Percentiles rank a stretch among this genome's conserved stretches.
phyloP scores from a whole-genome alignment of 129 eudicot species.

The Solidago caesia region DNA sequence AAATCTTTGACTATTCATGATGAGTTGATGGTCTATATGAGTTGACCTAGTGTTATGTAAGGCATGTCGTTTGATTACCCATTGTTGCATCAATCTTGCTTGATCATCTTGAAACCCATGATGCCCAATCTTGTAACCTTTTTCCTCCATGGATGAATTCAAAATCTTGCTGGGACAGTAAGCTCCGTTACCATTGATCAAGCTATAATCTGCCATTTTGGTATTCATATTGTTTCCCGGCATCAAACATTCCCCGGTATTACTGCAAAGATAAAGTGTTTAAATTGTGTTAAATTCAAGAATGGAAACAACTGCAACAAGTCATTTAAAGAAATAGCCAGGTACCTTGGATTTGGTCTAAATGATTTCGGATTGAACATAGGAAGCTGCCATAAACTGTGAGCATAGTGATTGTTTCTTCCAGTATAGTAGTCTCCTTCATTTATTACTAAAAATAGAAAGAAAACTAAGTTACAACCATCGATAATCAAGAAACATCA shows the following conservation, averaged over 20 bases:
- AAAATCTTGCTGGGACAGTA: conserved; percentile 17
- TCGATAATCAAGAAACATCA: conserved; percentile 19
- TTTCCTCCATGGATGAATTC: conserved; percentile 30
- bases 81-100: conserved; percentile 30
- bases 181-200: conserved; percentile 30
- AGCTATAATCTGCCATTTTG: conserved; percentile 26
- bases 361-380: conserved; percentile 38
- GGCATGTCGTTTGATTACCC: conserved; percentile 25
- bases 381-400: conserved; percentile 40
- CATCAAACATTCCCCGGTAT: conserved; percentile 17
- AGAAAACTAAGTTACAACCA: conserved; percentile 6
- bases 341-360: conserved; percentile 37
- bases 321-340: neutral
- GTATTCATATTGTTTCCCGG: conserved; percentile 22
- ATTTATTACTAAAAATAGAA: conserved; percentile 35
- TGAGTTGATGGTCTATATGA: conserved; percentile 28
- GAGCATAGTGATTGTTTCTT: conserved; percentile 26
- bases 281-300: neutral
- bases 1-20: conserved; percentile 26
- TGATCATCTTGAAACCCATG: conserved; percentile 27
- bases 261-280: conserved; percentile 12
- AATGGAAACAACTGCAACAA: neutral
- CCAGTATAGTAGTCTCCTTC: conserved; percentile 37
- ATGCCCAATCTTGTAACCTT: conserved; percentile 22
- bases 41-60: conserved; percentile 29